Conservation (phyloP, 2,329 filamentous ascomycete genomes). For the Aureobasidium mangrovei region DNA sequence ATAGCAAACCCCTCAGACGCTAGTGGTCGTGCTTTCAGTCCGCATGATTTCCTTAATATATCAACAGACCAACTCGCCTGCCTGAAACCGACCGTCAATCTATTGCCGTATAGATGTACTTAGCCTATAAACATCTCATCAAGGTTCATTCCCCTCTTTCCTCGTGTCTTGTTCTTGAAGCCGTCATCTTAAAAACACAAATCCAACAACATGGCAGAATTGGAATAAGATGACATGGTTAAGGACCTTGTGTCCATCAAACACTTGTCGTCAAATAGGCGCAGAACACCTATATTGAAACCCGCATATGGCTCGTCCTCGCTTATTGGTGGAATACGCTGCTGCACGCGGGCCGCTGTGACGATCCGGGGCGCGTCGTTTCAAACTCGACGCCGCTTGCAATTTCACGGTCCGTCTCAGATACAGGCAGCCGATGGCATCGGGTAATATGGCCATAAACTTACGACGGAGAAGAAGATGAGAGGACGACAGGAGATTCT, state of each 20-base stretch:
- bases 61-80: not conserved
- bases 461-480: too few relatives aligned
- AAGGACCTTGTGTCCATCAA: not conserved
- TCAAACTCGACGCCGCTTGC: slow-evolving; percentile 1
- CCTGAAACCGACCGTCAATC: slow-evolving; percentile 4
- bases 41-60: slow-evolving; percentile 7
- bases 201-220: too few relatives aligned
- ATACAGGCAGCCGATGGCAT: too few relatives aligned
- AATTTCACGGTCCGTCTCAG: too few relatives aligned
- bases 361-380: slow-evolving; percentile 7
- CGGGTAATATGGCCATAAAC: too few relatives aligned
- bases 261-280: not conserved
- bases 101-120: not conserved
- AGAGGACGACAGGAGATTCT: too few relatives aligned
- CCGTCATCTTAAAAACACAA: not conserved
- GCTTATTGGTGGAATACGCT: slow-evolving; percentile 5
- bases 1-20: not conserved
- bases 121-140: not conserved
- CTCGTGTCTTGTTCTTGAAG: not conserved
- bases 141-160: not conserved
- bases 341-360: not conserved
- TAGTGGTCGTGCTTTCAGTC: not conserved
- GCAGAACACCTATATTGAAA: not conserved
- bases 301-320: not conserved
- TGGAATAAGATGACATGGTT: not conserved